phyloP scores from a whole-genome alignment of 805 yeast genomes.

The Jamesozyma gamospora region DNA sequence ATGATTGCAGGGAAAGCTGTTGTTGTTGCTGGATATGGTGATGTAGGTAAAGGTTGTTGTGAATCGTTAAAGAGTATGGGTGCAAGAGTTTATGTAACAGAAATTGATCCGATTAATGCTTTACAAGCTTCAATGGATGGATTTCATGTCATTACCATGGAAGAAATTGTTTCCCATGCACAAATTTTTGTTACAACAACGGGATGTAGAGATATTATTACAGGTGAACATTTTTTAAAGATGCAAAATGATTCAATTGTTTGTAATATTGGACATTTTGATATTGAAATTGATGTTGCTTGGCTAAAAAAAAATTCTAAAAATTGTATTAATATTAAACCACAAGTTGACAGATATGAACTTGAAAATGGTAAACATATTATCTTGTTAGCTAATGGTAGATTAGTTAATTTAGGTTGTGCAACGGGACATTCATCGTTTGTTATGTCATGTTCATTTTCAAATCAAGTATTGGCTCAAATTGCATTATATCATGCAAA shows the following conservation, averaged over 20 bases:
- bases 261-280: slow-evolving; percentile 99
- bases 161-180: slow-evolving; percentile 84
- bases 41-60: slow-evolving; percentile 99
- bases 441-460: slow-evolving; percentile 99
- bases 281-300: slow-evolving; percentile 98
- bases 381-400: slow-evolving; percentile 96
- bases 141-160: slow-evolving; percentile 92
- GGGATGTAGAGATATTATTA: slow-evolving; percentile 97
- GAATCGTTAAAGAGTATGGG: slow-evolving; percentile 98
- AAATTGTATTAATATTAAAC: slow-evolving; percentile 93
- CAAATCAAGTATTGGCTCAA: slow-evolving; percentile 98
- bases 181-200: slow-evolving; percentile 99
- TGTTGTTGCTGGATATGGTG: slow-evolving; percentile 99
- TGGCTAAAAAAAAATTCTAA: slow-evolving; percentile 93
- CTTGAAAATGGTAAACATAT: slow-evolving; percentile 84
- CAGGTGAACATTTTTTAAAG: slow-evolving; percentile 69
- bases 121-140: slow-evolving; percentile 99
- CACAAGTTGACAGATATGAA: slow-evolving; percentile 97
- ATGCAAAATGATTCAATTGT: slow-evolving; percentile 99
- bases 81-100: slow-evolving; percentile 95
- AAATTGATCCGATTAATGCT: slow-evolving; percentile 97
- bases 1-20: slow-evolving; percentile 99
- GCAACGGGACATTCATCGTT: slow-evolving; percentile 99
- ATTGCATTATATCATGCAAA: slow-evolving; percentile 90
- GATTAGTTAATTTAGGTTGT: slow-evolving; percentile 98